Conservation (phyloP, 2,329 filamentous ascomycete species). For the Claviceps capensis region DNA sequence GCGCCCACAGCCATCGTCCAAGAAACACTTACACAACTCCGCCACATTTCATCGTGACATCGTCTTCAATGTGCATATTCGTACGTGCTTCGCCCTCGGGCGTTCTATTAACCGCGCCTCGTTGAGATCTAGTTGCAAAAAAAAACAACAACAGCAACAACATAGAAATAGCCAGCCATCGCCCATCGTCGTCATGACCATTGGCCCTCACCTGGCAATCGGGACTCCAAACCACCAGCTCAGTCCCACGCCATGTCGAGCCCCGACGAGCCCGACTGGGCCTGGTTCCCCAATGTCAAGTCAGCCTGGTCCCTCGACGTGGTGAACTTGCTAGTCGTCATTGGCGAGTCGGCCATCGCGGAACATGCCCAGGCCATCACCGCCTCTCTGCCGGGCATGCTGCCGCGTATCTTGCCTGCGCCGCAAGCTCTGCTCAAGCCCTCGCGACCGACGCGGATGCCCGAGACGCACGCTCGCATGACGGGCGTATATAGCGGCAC, state of each 20-base stretch:
- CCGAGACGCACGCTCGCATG: slow-evolving; percentile 39
- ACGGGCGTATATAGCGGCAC: slow-evolving; percentile 45
- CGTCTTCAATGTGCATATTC: background rate
- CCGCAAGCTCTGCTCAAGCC: slow-evolving; percentile 48
- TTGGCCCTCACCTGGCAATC: background rate
- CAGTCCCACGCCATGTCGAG: slow-evolving; percentile 16
- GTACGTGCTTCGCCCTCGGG: background rate
- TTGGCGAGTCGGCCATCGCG: slow-evolving; percentile 45
- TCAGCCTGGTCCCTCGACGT: slow-evolving; percentile 44
- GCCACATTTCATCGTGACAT: background rate
- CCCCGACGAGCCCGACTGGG: slow-evolving; percentile 15
- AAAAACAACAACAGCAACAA: background rate
- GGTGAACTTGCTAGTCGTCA: slow-evolving; percentile 48
- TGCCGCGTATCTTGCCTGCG: slow-evolving; percentile 48
- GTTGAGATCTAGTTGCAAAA: background rate
- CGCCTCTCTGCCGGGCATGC: slow-evolving; percentile 40
- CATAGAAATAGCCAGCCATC: background rate
- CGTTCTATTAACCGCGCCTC: background rate
- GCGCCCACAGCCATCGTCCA: too few relatives aligned
- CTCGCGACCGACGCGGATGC: slow-evolving; percentile 39
- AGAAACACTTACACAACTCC: background rate
- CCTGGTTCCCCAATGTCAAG: slow-evolving; percentile 30
- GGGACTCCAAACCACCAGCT: background rate
- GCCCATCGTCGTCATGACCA: background rate
- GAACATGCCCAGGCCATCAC: slow-evolving; percentile 46